These are phyloP conservation scores for Luvunga scandens DNA, from an alignment of 345 rosid species.

Conservation along the genomic window DNA sequence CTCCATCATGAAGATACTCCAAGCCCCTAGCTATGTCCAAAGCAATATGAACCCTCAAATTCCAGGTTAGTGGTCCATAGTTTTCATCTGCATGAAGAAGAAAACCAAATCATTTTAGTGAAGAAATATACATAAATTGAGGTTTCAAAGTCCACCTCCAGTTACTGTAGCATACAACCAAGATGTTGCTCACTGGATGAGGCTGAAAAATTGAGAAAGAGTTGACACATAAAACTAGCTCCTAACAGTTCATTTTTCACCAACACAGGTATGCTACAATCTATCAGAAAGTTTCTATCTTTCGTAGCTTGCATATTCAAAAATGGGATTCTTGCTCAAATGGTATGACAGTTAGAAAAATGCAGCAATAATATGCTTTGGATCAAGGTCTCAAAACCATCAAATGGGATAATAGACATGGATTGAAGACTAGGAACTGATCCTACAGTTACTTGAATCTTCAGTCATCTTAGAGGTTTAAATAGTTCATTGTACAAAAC, in stretches of 20 bases:
- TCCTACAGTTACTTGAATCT: background rate
- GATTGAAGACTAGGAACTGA: background rate
- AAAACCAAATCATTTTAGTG: background rate
- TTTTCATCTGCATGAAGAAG: constrained; percentile 50
- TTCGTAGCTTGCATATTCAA: background rate
- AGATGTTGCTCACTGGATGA: background rate
- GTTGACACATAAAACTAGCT: background rate
- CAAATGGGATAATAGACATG: background rate
- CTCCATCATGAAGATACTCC: constrained; percentile 99
- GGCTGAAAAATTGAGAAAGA: background rate
- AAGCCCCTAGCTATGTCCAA: constrained; percentile 92
- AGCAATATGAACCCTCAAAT: constrained; percentile 77
- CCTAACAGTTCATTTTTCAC: background rate
- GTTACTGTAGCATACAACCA: background rate
- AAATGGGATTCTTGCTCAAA: background rate
- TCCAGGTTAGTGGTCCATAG: constrained; percentile 69
- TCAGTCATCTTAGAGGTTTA: constrained; percentile 2
- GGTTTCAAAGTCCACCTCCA: background rate
- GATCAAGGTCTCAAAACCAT: background rate
- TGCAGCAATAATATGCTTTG: background rate
- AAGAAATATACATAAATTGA: background rate
- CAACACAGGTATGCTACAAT: background rate
- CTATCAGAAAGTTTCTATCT: background rate
- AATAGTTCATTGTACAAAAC: constrained; percentile 3
- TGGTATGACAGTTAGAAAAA: background rate